Evolutionary conservation across 164 flowering plant species (phyloP), one percentile per base, ranked within the genome.

Genomic region (Umbilicus rupestris): DNA sequence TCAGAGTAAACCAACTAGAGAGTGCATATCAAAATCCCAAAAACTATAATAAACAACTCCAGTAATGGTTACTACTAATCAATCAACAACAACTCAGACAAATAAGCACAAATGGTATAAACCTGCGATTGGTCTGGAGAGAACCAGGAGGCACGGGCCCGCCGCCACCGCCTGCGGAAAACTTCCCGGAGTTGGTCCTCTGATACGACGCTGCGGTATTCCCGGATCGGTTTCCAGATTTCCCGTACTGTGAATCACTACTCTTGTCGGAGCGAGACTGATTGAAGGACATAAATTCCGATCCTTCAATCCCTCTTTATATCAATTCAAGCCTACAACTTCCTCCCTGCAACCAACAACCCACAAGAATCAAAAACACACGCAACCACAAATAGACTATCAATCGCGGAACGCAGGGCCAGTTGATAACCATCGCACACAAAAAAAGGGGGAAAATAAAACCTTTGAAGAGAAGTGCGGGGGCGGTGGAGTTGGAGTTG

Each of bases 251-350:
- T n/a, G n/a, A n/a, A 24, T 50, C 26, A 50, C 26, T 24, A 24
- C 26, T 50, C 62, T 58, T 58, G 19, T 26, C 33, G 33, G 62
- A 58, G 33, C 33, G 14, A 26, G 35, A 29, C 7, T 58, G 62
- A 58, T 58, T 24, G 16, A 29, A 58, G 33, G 62, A 58, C 62
- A 29, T 29, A 50, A 19, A 50, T 60, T 30, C 63, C 63, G 39
- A 35, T 60, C 37, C 19, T 60, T 60, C 39, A 60, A 60, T 30
- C 39, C 8, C 17, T 7, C 31, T 60, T 30, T 30, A 19, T 28
- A 30, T 35, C 20, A 35, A 35, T n/a, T 35, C 37, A 30, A 30
- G 63, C 39, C 11, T 15, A 6, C 29, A 31, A 7, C 26, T 47
- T 47, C 9, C 47, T 45, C 19, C 47, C 52, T 47, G 52, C 22